Evolutionary conservation across 805 yeast species (phyloP), one percentile per base, ranked within the genome.

Genomic region (Diddensiella transvaalensis): DNA sequence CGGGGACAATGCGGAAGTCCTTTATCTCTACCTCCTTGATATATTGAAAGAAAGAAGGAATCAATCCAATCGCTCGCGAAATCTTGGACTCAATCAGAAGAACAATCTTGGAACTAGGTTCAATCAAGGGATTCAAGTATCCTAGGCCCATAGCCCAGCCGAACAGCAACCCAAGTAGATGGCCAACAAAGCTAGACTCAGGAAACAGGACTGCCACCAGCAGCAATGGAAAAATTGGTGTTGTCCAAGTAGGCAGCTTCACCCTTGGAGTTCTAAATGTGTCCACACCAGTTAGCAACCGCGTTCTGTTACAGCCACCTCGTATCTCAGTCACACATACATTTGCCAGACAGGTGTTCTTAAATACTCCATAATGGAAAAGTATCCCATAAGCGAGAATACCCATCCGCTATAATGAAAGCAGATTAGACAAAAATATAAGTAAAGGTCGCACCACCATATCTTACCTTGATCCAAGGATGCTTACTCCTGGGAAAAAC

Each of bases 141-240:
- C 82, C 87, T 58, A 83, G 70, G 4, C 78, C 71, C 43, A 64
- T 50, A 4, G 60, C 73, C 62, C 76, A 84, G 6, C 96, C 96
- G 10, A 82, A 72, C 2, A 74, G 51, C 37, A 85, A 67, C 3
- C 86, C 91, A 35, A 84, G 74, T 48, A 79, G 68, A 63, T 87
- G 95, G 26, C 95, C 93, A 56, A 83, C 69, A 55, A 86, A 80
- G 49, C 88, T 80, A 3, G 87, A 76, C 5, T 78, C 75, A 1
- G 95, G 90, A 37, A 82, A 62, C 22, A 84, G 38, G 4, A 85
- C 47, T 1, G 79, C 72, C 40, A 77, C 65, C 5, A 78, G 17
- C 1, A 80, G 53, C 54, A 86, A 68, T 18, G 76, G 55, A 21
- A 76, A 56, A 35, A 83, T 69, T 13, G 96, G 95, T 1, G 76